These are phyloP conservation scores for Aspergillus fumigatiaffinis DNA, from an alignment of 2,329 filamentous ascomycete genomes.

Conservation along the genomic window DNA sequence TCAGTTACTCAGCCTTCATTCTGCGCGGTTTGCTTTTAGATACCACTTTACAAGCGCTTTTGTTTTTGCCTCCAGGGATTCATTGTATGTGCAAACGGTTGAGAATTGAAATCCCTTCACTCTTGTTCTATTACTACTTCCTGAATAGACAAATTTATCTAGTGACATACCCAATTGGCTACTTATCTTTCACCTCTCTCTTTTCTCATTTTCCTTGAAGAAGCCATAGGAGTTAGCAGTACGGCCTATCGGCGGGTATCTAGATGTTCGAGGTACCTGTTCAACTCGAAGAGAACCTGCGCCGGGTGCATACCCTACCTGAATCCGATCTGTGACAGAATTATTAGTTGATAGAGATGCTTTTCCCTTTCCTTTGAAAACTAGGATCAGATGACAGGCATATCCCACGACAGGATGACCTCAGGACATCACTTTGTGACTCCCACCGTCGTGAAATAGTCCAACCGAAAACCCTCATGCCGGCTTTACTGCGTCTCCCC, in stretches of 20 bases:
- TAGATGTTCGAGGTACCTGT: background rate
- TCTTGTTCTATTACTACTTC: background rate
- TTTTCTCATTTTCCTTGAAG: background rate
- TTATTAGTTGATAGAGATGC: background rate
- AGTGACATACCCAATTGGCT: constrained; percentile 4
- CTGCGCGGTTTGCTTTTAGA: background rate
- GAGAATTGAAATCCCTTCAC: background rate
- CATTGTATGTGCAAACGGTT: background rate
- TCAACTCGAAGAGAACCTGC: background rate
- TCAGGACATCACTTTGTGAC: background rate
- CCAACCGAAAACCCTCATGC: background rate
- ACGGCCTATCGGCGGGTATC: background rate
- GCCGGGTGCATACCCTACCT: background rate
- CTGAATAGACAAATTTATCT: constrained; percentile 1
- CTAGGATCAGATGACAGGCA: background rate
- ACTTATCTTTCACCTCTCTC: background rate
- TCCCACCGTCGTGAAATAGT: background rate
- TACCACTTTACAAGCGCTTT: background rate
- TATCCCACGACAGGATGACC: background rate
- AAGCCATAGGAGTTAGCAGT: background rate
- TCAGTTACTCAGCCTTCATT: background rate
- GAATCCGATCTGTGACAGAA: background rate
- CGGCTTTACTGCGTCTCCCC: background rate
- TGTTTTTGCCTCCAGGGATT: background rate
- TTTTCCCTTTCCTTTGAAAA: background rate